phyloP scores from a whole-genome alignment of 768 basidiomycete species.

The Sarcodon aspratus region DNA sequence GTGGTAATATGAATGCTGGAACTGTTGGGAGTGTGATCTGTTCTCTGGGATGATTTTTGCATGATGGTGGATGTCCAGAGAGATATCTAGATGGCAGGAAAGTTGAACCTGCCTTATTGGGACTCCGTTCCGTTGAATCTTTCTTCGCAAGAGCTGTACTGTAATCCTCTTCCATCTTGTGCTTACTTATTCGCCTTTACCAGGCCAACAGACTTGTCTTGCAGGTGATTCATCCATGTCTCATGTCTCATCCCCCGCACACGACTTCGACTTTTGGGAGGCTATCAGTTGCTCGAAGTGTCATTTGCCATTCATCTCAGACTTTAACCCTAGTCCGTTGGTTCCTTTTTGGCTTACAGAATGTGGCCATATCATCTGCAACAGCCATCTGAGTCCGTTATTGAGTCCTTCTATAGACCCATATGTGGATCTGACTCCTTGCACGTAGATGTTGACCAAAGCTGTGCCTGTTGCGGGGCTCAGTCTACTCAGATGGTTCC shows the following conservation, averaged over 20 bases:
- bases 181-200: not conserved
- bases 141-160: no score
- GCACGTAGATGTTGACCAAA: constrained; percentile 58
- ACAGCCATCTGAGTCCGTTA: constrained; percentile 56
- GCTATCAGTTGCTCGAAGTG: constrained; percentile 66
- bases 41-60: no score
- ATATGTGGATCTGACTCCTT: not conserved
- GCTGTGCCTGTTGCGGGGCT: constrained; percentile 58
- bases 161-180: not conserved
- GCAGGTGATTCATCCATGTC: constrained; percentile 22
- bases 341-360: constrained; percentile 85
- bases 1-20: constrained; percentile 15
- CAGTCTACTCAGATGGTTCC: constrained; percentile 58
- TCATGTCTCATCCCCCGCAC: constrained; percentile 16
- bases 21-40: no score
- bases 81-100: no score
- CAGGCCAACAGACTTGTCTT: not conserved
- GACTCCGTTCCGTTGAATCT: no score
- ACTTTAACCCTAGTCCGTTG: constrained; percentile 35
- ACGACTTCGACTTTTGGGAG: constrained; percentile 64
- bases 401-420: constrained; percentile 21
- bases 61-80: no score
- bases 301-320: constrained; percentile 48
- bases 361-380: constrained; percentile 81
- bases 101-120: no score